Evolutionary conservation across 2,329 filamentous ascomycete species (phyloP).

Genomic region (Corniculantispora saksenae): DNA sequence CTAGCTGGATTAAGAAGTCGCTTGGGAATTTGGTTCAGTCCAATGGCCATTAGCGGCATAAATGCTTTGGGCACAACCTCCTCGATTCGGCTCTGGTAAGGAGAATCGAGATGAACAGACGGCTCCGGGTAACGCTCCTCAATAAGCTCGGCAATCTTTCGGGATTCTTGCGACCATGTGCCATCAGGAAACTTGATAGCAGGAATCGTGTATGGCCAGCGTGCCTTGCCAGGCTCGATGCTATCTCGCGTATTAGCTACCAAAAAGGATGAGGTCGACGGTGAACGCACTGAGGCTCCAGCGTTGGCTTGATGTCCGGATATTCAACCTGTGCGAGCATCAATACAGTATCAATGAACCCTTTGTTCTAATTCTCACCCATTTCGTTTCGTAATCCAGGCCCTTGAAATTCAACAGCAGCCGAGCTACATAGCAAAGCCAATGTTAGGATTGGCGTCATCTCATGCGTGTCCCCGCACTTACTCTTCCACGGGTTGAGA

Average conservation of each 20-base stretch:
- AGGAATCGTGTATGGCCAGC: slow-evolving; percentile 53
- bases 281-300: slow-evolving; percentile 53
- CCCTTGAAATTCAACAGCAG: slow-evolving; percentile 68
- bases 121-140: slow-evolving; percentile 61
- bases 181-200: slow-evolving; percentile 57
- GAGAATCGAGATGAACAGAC: slow-evolving; percentile 57
- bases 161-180: slow-evolving; percentile 64
- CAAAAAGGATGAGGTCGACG: not conserved
- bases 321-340: slow-evolving; percentile 55
- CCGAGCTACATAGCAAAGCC: slow-evolving; percentile 57
- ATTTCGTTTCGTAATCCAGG: slow-evolving; percentile 67
- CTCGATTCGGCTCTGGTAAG: slow-evolving; percentile 47
- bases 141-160: slow-evolving; percentile 57
- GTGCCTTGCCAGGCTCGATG: not conserved
- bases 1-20: slow-evolving; percentile 53
- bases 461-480: slow-evolving; percentile 11
- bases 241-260: not conserved
- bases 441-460: slow-evolving; percentile 9
- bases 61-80: slow-evolving; percentile 39
- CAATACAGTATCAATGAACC: not conserved
- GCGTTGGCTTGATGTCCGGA: slow-evolving; percentile 59
- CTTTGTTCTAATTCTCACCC: slow-evolving; percentile 38
- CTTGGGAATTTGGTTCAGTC: slow-evolving; percentile 49
- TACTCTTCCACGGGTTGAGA: slow-evolving; percentile 72
- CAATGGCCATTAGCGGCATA: slow-evolving; percentile 41